Evolutionary conservation across 345 rosid genomes (phyloP).

Genomic region (Erysimum cheiranthoides): DNA sequence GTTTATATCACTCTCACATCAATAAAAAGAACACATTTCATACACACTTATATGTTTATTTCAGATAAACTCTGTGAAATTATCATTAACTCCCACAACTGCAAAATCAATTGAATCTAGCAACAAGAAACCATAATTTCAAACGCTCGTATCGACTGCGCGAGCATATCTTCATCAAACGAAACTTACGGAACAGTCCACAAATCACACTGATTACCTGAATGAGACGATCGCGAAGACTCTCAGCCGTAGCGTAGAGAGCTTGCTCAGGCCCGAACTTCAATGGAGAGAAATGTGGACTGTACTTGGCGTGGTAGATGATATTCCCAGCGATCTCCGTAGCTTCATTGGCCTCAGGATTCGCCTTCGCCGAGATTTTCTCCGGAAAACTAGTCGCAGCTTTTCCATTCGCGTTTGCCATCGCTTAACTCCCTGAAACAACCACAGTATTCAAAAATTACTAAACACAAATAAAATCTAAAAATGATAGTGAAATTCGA

Average conservation of each 20-base stretch:
- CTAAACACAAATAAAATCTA: not conserved
- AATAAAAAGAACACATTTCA: slow-evolving; percentile 44
- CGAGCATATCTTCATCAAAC: not conserved
- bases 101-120: not conserved
- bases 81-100: slow-evolving; percentile 64
- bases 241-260: slow-evolving; percentile 80
- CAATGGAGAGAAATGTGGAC: slow-evolving; percentile 95
- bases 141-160: not conserved
- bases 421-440: slow-evolving; percentile 34
- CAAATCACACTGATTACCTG: slow-evolving; percentile 48
- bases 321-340: slow-evolving; percentile 78
- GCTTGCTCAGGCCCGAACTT: slow-evolving; percentile 92
- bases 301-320: slow-evolving; percentile 73
- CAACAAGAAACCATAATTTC: not conserved
- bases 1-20: not conserved
- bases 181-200: not conserved
- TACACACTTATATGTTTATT: not conserved
- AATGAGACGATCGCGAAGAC: slow-evolving; percentile 90
- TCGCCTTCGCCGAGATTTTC: slow-evolving; percentile 60
- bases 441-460: not conserved
- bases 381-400: slow-evolving; percentile 45
- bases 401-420: slow-evolving; percentile 56
- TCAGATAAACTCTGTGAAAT: slow-evolving; percentile 54
- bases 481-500: not conserved
- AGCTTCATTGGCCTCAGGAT: slow-evolving; percentile 65